Evolutionary conservation across 129 eudicot genomes (phyloP), one percentile per base, ranked within the genome.

Genomic region (Erigeron canadensis): DNA sequence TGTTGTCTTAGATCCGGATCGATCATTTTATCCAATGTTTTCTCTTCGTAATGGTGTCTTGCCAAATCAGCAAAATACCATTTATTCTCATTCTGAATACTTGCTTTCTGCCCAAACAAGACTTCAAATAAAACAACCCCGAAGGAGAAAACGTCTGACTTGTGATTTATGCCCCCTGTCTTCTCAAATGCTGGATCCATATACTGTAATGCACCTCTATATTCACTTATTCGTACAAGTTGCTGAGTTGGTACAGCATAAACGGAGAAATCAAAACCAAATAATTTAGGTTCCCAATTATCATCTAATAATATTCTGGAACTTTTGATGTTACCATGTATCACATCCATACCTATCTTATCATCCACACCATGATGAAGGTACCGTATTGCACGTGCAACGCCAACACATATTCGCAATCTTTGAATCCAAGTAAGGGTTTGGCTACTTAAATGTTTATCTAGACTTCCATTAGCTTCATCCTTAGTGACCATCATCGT

Each of bases 91-190:
- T 54, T 19, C 7, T 6, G 11, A 38, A 55, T n/a, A 40, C 18
- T 53, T 53, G 74, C 74, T 56, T 17, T 56, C 53, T 40, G 17
- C 38, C 74, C 74, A 19, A 56, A 70, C 21, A 70, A 12, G 19
- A 70, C 53, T 38, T 70, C 74, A 10, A 70, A 70, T 40, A 70
- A 56, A 15, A 70, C 74, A 10, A 70, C 65, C 10, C 74, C 74
- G 12, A 70, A 70, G 19, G 74, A 54, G 18, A 50, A 70, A 10
- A 70, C 74, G 19, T 70, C 74, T 3, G 63, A 55, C 53, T 70
- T 70, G 40, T 17, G 54, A 44, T 19, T 38, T 6, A 70, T 38
- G 10, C 59, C 18, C 3, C 64, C 65, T 0, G 64, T 54, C 40
- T 70, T 55, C 10, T 51, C 50, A 40, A 53, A 70, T 4, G 74